phyloP scores from a whole-genome alignment of 2,329 filamentous ascomycete genomes.

The Atkinsonella texensis region DNA sequence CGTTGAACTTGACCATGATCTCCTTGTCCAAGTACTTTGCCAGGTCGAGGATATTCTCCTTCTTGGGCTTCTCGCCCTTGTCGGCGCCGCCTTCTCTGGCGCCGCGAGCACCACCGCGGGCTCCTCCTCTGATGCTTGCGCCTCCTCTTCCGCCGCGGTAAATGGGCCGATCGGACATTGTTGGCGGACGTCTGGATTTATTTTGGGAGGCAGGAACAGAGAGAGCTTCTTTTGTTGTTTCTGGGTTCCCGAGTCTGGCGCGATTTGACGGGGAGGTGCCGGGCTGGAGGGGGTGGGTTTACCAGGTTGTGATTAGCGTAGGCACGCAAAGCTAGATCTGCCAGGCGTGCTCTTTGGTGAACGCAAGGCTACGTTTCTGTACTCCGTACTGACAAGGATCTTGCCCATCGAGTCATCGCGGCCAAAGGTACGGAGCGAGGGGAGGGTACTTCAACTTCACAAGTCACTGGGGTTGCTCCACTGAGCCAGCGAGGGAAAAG shows the following conservation, averaged over 20 bases:
- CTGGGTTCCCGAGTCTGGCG: neutral
- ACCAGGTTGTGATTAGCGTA: neutral
- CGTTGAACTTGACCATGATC: slow-evolving; percentile 93
- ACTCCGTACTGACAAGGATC: too few species aligned
- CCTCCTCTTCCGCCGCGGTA: slow-evolving; percentile 32
- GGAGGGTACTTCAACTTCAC: too few species aligned
- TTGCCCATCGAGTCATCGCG: too few species aligned
- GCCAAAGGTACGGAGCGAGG: too few species aligned
- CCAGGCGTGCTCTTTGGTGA: too few species aligned
- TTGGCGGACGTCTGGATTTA: too few species aligned
- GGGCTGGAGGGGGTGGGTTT: neutral
- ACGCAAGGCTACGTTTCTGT: too few species aligned
- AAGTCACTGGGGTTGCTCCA: too few species aligned
- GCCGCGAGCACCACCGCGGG: slow-evolving; percentile 27
- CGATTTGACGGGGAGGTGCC: slow-evolving; percentile 1
- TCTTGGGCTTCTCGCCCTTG: slow-evolving; percentile 71
- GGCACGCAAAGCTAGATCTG: neutral
- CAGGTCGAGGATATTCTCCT: slow-evolving; percentile 95
- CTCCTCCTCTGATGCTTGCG: slow-evolving; percentile 16
- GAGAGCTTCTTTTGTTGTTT: neutral
- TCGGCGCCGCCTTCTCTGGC: slow-evolving; percentile 29
- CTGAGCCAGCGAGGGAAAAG: neutral
- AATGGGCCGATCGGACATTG: slow-evolving; percentile 39
- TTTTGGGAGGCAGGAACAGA: neutral
- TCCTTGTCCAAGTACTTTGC: slow-evolving; percentile 95